A percentile compares a stretch with the other conserved stretches of the same genome.
phyloP scores from a whole-genome alignment of 2,329 filamentous ascomycete genomes.

The Colletotrichum viniferum region DNA sequence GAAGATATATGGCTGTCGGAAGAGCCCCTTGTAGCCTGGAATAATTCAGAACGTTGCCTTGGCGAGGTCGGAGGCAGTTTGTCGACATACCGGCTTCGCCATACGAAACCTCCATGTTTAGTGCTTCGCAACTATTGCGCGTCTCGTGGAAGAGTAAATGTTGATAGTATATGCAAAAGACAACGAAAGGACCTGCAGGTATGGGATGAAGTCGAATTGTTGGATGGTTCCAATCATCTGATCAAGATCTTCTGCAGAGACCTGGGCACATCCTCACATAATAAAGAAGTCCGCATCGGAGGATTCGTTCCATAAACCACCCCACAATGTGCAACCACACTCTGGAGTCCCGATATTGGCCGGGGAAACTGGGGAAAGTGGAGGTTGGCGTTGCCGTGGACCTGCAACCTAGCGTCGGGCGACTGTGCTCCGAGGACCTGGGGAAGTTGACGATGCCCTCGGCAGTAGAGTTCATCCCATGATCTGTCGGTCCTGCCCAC shows the following conservation, averaged over 20 bases:
- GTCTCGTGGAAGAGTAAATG: background rate
- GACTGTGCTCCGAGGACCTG: background rate
- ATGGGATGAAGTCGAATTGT: background rate
- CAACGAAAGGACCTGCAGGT: background rate
- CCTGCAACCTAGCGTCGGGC: background rate
- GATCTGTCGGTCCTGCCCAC: background rate
- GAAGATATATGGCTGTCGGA: background rate
- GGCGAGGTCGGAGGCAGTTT: background rate
- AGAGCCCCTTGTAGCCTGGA: background rate
- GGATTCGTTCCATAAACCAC: background rate
- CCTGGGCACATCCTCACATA: background rate
- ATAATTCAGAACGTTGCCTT: background rate
- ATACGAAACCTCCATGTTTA: background rate
- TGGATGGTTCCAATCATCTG: background rate
- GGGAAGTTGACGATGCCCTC: background rate
- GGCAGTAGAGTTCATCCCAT: background rate
- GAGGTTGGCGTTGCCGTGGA: background rate
- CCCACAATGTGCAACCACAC: background rate
- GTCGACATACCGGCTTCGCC: background rate
- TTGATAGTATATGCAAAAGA: background rate
- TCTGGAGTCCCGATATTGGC: background rate
- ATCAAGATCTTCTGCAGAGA: background rate
- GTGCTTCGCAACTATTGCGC: background rate
- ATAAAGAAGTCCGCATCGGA: background rate
- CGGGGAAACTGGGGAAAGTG: constrained; percentile 2